Base-by-base conservation (phyloP, 345 rosid genomes). In the Hypericum androsaemum region DNA sequence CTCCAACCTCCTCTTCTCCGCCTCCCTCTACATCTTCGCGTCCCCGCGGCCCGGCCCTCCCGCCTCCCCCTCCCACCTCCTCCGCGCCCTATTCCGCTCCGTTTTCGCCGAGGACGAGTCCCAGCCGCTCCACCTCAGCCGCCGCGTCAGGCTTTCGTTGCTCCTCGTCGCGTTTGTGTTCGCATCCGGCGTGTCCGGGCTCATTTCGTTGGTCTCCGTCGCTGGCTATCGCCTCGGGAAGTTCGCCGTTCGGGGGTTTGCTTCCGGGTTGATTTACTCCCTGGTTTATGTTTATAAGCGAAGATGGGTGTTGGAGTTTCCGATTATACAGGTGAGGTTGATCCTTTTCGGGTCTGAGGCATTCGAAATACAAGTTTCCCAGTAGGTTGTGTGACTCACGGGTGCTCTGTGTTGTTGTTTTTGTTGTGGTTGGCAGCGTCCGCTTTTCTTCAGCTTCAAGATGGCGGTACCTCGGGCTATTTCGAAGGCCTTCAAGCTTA, bases 261-360 rank as follows among this genome's bases (percentile, higher is more conserved):
- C 65, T 5, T 62, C 63, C 32, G 98, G 98, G 5, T 71, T 83
- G 61, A 54, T 79, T 22, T 88, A 88, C 47, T 90, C 74, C 0
- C 62, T 50, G 5, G 64, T 77, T 35, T 81, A 67, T 54, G 68
- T 80, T 5, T 67, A 65, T 35, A 78, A 72, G 70, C 77, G 61
- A 16, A 57, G 89, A 65, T 85, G 98, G 96, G 62, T 88, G 6
- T 64, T 92, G 74, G 71, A 78, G 65, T 92, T 92, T 53, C 95
- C 98, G 12, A 81, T 84, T 55, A 79, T 92, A 75, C 98, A 92
- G 88, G 98, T 88, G 22, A 52, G 64, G 6, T 13, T 16, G 0
- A 17, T 58, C 9, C 16, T 14, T 47, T 39, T 11, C 7, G 5
- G 8, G 52, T 48, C 54, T 50, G 37, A 8, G 11, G 37, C 35